phyloP scores from a whole-genome alignment of 1,139 yeast genomes.

The Tardiomyces blankii region DNA sequence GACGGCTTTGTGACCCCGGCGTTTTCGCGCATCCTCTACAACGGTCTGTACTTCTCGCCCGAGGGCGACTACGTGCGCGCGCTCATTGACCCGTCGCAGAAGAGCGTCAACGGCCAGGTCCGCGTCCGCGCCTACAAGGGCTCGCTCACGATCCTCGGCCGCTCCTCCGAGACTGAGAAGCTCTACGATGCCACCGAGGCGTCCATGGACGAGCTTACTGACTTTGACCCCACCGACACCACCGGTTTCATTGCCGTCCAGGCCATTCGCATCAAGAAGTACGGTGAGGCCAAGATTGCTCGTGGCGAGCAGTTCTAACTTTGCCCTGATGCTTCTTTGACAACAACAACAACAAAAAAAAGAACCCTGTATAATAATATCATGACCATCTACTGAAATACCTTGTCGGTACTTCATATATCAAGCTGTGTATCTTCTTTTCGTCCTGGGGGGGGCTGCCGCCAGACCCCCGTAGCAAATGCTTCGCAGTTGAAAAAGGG shows the following conservation, averaged over 20 bases:
- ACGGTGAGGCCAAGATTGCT: conserved; percentile 89
- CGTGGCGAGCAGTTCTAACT: conserved; percentile 34
- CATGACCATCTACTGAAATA: no score
- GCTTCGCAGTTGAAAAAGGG: no score
- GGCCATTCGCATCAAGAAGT: conserved; percentile 95
- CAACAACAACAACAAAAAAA: no score
- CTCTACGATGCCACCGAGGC: conserved; percentile 96
- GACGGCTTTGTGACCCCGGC: conserved; percentile 92
- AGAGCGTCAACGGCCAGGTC: conserved; percentile 90
- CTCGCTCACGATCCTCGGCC: conserved; percentile 69
- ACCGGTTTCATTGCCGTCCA: conserved; percentile 96
- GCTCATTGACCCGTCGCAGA: conserved; percentile 90
- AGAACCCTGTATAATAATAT: no score
- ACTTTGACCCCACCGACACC: conserved; percentile 94
- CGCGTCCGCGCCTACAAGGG: conserved; percentile 95
- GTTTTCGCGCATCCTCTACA: conserved; percentile 83
- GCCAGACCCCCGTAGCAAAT: no score
- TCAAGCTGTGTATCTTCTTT: no score
- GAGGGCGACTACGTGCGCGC: conserved; percentile 94
- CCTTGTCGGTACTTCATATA: no score
- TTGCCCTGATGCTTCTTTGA: no score
- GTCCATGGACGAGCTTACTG: conserved; percentile 98
- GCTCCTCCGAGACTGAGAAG: conserved; percentile 91
- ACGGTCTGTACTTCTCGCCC: conserved; percentile 96
- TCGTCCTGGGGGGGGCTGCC: no score